phyloP scores from a whole-genome alignment of 495 filamentous ascomycete genomes.

The Penicillium crystallinum region DNA sequence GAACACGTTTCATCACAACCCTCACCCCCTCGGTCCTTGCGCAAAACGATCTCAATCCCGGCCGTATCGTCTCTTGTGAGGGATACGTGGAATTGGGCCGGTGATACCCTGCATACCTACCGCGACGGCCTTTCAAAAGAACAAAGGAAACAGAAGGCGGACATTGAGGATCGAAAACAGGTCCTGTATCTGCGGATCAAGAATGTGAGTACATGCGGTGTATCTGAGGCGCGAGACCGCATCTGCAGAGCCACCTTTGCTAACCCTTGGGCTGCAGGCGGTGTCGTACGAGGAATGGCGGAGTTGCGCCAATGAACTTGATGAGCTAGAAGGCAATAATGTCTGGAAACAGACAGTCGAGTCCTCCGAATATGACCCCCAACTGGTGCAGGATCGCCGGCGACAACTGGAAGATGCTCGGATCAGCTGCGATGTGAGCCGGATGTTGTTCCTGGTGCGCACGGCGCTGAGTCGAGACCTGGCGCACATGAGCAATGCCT shows the following conservation, averaged over 20 bases:
- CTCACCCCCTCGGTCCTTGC: constrained; percentile 15
- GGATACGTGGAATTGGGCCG: constrained; percentile 38
- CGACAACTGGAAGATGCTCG: constrained; percentile 72
- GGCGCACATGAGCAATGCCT: constrained; percentile 78
- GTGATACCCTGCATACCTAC: constrained; percentile 45
- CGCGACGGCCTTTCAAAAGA: constrained; percentile 53
- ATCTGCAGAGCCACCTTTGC: constrained; percentile 12
- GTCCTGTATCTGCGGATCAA: constrained; percentile 58
- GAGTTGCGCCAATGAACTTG: constrained; percentile 67
- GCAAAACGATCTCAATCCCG: constrained; percentile 29
- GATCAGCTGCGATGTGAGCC: constrained; percentile 62
- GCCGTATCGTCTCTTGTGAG: constrained; percentile 34
- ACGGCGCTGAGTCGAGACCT: constrained; percentile 76
- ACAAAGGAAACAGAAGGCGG: constrained; percentile 45
- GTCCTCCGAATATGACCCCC: constrained; percentile 63
- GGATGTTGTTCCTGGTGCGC: constrained; percentile 76
- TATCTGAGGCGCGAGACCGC: constrained; percentile 3
- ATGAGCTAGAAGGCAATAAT: constrained; percentile 74
- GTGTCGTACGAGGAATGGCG: constrained; percentile 57
- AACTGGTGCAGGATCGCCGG: constrained; percentile 62
- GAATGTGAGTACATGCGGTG: constrained; percentile 40
- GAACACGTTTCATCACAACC: constrained; percentile 4
- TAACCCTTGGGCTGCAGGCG: constrained; percentile 41
- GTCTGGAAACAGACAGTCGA: constrained; percentile 70
- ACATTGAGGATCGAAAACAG: constrained; percentile 55